Conservation (phyloP, 495 filamentous ascomycete genomes). For the Penicillium paradoxum region DNA sequence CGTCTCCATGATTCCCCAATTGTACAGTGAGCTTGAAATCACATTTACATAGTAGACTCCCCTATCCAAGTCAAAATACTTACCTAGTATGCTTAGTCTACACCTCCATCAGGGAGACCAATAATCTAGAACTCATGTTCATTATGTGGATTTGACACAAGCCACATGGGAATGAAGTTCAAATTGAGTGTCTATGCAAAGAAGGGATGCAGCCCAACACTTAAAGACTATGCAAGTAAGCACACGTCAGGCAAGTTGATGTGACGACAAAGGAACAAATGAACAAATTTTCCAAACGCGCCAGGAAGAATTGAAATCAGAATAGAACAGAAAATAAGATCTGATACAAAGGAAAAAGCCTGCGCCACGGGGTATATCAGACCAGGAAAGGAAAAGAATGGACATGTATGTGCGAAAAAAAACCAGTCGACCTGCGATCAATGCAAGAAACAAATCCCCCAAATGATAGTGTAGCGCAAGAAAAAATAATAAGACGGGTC, state of each 20-base stretch:
- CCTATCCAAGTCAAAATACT: too few relatives aligned
- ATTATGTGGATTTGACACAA: too few relatives aligned
- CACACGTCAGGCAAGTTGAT: background rate
- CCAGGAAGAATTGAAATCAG: conserved; percentile 1
- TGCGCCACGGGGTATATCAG: conserved; percentile 26
- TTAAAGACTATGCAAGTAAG: background rate
- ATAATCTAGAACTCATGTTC: background rate
- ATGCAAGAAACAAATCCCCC: conserved; percentile 14
- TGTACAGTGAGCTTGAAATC: too few relatives aligned
- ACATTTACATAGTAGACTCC: too few relatives aligned
- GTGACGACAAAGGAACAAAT: background rate
- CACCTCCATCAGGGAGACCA: too few relatives aligned
- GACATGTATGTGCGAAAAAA: conserved; percentile 19
- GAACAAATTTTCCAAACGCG: conserved; percentile 1
- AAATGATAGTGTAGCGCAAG: conserved; percentile 1
- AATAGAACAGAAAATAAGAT: conserved; percentile 3
- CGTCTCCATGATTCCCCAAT: too few relatives aligned
- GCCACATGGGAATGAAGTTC: background rate
- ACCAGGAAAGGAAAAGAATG: conserved; percentile 13
- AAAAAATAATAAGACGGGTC: conserved; percentile 8
- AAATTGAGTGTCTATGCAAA: background rate
- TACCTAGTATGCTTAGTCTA: too few relatives aligned
- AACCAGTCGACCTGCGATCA: conserved; percentile 29
- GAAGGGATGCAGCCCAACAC: background rate
- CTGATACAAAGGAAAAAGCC: conserved; percentile 9